Percentiles rank a stretch among this genome's conserved stretches.
These are phyloP conservation scores for Aspergillus homomorphus DNA, from an alignment of 495 filamentous ascomycete genomes.

Conservation along the genomic window DNA sequence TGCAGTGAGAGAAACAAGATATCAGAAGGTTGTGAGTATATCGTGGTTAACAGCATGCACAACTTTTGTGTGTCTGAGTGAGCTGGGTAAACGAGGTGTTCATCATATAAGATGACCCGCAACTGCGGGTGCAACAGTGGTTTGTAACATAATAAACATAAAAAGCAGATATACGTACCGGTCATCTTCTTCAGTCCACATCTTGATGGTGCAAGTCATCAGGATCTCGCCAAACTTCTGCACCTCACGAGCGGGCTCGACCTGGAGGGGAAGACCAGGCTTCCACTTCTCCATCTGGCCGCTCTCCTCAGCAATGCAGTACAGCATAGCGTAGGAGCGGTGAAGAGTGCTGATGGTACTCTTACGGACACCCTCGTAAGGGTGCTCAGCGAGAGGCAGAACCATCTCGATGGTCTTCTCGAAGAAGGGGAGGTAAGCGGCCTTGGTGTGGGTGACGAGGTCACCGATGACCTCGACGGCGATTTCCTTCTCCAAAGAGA, in stretches of 20 bases:
- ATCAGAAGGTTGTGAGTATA: conserved; percentile 43
- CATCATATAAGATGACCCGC: conserved; percentile 62
- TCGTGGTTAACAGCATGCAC: conserved; percentile 89
- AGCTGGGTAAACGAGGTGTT: conserved; percentile 95
- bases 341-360: conserved; percentile 85
- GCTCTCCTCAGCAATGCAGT: conserved; percentile 78
- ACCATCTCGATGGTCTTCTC: conserved; percentile 84
- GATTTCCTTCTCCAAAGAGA: conserved; percentile 96
- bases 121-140: neutral
- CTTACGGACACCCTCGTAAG: conserved; percentile 91
- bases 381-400: conserved; percentile 75
- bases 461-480: conserved; percentile 93
- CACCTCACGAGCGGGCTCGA: conserved; percentile 70
- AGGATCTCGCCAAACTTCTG: conserved; percentile 85
- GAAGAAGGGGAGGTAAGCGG: conserved; percentile 78
- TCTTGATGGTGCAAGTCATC: conserved; percentile 73
- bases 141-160: conserved; percentile 11
- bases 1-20: conserved; percentile 15
- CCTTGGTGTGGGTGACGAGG: conserved; percentile 78
- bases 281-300: conserved; percentile 80
- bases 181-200: conserved; percentile 88
- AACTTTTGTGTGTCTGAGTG: conserved; percentile 84
- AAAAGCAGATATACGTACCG: conserved; percentile 62
- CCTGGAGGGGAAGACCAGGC: conserved; percentile 79
- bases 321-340: conserved; percentile 89